A percentile compares a stretch with the other conserved stretches of the same genome.
These are phyloP conservation scores for Gynochthodes officinalis DNA, from an alignment of 257 asterid species.

Conservation along the genomic window DNA sequence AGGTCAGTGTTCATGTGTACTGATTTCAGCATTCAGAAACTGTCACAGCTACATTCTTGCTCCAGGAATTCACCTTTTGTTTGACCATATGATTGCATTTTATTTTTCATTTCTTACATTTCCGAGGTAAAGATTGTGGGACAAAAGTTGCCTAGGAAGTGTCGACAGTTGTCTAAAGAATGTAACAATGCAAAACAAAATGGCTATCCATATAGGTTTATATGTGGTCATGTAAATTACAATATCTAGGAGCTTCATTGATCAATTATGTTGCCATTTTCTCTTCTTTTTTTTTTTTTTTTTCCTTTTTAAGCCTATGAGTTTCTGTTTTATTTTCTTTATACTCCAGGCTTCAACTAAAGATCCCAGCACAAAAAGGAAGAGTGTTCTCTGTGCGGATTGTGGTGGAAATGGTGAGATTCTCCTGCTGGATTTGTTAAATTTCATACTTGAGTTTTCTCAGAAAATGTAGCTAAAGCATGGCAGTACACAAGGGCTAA, in stretches of 20 bases:
- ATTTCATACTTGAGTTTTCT: background rate
- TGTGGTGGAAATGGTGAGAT: conserved; percentile 40
- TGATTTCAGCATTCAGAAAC: too few species aligned
- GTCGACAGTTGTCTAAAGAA: too few species aligned
- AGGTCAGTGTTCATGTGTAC: conserved; percentile 8
- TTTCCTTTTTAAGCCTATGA: too few species aligned
- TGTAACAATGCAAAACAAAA: too few species aligned
- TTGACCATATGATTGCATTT: too few species aligned
- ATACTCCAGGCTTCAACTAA: conserved; percentile 25
- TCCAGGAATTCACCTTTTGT: background rate
- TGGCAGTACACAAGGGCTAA: background rate
- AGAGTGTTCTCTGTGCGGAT: conserved; percentile 28
- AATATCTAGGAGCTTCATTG: background rate
- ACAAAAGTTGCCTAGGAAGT: too few species aligned
- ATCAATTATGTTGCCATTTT: background rate
- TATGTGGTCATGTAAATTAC: background rate
- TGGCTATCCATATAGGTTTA: too few species aligned
- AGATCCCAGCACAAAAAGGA: conserved; percentile 25
- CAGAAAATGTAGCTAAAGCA: background rate
- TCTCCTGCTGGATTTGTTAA: background rate
- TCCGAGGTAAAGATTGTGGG: too few species aligned
- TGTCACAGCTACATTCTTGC: too few species aligned
- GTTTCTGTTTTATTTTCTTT: background rate
- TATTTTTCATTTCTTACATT: too few species aligned
- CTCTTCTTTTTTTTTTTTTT: background rate